Base-by-base conservation (phyloP, 2,329 filamentous ascomycete genomes). In the Didymellaceae sp. region DNA sequence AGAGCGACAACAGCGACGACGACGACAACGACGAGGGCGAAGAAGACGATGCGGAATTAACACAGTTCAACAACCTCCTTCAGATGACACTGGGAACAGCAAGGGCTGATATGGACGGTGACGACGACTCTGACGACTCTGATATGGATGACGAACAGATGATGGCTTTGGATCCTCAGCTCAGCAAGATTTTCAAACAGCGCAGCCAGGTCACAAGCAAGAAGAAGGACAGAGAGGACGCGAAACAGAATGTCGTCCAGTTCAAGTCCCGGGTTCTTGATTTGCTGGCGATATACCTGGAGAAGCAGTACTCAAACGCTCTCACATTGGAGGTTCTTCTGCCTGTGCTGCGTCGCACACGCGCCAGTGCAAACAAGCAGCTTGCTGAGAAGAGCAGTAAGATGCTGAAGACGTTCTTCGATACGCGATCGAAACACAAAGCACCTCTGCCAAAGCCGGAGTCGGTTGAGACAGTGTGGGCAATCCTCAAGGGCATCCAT, bases 111-210 rank as follows among this genome's bases (percentile, higher is more conserved):
- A 74, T 76, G 17, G 76, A 80, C 17, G 83, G 87, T 67, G 82
- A 86, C 1, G 85, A 85, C 22, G 82, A 82, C 8, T 80, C 79
- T 10, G 88, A 88, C 52, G 75, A 78, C 17, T 83, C 83, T 20
- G 90, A 96, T 73, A 96, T 99, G 91, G 88, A 91, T 54, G 93
- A 97, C 74, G 91, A 93, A 14, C 88, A 96, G 69, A 97, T 97
- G 94, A 86, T 96, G 75, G 86, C 86, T 3, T 79, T 97, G 13
- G 93, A 97, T 65, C 83, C 83, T 9, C 88, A 93, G 67, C 84
- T 99, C 4, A 85, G 86, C 41, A 89, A 90, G 57, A 90, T 97
- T 55, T 95, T 97, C 80, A 86, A 86, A 59, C 86, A 92, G 59
- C 86, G 87, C 39, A 84, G 83, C 58, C 87, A 90, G 71, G 59